Evolutionary conservation across 108 stramenopile genomes (phyloP).

Genomic region (Aureococcus anophagefferens): DNA sequence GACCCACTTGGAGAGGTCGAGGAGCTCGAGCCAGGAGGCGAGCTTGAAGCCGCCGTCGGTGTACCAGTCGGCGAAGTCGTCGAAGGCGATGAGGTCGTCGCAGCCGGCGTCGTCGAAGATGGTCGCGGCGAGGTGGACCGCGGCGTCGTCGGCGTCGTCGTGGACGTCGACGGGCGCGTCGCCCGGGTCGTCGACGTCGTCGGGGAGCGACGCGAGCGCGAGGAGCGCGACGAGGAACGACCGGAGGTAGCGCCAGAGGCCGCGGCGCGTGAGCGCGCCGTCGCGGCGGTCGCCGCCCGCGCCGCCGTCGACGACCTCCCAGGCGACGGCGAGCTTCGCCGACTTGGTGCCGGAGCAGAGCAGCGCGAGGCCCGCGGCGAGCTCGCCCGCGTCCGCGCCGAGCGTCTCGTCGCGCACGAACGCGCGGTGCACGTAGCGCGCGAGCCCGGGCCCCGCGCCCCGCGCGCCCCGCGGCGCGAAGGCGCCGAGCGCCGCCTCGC

Average conservation of each 20-base stretch:
- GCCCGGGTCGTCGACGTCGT: not conserved
- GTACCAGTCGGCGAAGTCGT: conserved; percentile 87
- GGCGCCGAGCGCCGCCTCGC: no score
- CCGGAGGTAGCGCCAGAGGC: conserved; percentile 53
- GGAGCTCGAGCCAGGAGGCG: conserved; percentile 75
- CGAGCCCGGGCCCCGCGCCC: not conserved
- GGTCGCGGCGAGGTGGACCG: not conserved
- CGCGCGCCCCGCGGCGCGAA: no score
- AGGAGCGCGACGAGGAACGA: conserved; percentile 61
- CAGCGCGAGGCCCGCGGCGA: conserved; percentile 68
- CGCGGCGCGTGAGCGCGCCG: conserved; percentile 49
- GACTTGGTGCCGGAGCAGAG: conserved; percentile 76
- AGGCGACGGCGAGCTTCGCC: conserved; percentile 77
- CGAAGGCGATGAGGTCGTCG: conserved; percentile 49
- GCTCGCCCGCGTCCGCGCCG: not conserved
- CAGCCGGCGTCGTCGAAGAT: not conserved
- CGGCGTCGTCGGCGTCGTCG: not conserved
- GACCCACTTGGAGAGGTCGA: conserved; percentile 74
- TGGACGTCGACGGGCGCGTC: not conserved
- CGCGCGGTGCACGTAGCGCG: not conserved
- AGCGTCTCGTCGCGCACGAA: not conserved
- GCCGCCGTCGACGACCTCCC: conserved; percentile 55
- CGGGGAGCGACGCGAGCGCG: not conserved
- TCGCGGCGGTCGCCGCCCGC: conserved; percentile 29
- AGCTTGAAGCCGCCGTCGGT: conserved; percentile 63